A percentile compares a stretch with the other conserved stretches of the same genome.
Conservation (phyloP, 1,139 yeast genomes). For the Hanseniaspora gamundiae region DNA sequence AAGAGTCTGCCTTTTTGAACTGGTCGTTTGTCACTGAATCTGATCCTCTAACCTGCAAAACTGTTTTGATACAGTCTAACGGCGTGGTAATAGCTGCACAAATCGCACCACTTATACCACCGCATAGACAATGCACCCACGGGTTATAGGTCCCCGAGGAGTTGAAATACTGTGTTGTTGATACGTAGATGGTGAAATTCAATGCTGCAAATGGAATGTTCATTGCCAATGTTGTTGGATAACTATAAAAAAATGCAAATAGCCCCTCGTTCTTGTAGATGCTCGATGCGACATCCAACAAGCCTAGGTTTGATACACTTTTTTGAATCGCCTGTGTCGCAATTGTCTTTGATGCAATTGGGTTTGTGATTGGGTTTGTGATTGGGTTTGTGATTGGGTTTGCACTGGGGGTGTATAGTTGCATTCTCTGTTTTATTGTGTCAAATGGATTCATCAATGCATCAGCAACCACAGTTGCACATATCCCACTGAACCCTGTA, state of each 20-base stretch:
- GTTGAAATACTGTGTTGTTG: conserved; percentile 62
- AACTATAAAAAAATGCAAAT: conserved; percentile 76
- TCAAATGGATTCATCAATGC: conserved; percentile 98
- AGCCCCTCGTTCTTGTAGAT: conserved; percentile 71
- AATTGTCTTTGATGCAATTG: neutral
- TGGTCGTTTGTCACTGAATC: conserved; percentile 30
- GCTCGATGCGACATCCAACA: conserved; percentile 27
- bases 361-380: neutral
- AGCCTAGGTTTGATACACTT: conserved; percentile 11
- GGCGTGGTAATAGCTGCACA: conserved; percentile 97
- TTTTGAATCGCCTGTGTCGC: neutral
- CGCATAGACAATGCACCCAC: conserved; percentile 80
- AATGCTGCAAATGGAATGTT: conserved; percentile 93
- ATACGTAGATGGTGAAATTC: conserved; percentile 89
- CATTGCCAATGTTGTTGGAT: conserved; percentile 89
- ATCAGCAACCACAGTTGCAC: conserved; percentile 87
- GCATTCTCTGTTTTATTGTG: conserved; percentile 84
- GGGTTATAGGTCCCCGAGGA: conserved; percentile 80
- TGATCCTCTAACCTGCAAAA: conserved; percentile 47
- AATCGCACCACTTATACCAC: conserved; percentile 91
- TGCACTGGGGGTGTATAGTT: conserved; percentile 30
- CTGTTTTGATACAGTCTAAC: conserved; percentile 86
- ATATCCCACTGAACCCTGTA: conserved; percentile 84
- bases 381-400: neutral
- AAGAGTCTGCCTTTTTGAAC: conserved; percentile 53